Evolutionary conservation across 257 asterid genomes (phyloP).

Genomic region (Eustoma russellianum): DNA sequence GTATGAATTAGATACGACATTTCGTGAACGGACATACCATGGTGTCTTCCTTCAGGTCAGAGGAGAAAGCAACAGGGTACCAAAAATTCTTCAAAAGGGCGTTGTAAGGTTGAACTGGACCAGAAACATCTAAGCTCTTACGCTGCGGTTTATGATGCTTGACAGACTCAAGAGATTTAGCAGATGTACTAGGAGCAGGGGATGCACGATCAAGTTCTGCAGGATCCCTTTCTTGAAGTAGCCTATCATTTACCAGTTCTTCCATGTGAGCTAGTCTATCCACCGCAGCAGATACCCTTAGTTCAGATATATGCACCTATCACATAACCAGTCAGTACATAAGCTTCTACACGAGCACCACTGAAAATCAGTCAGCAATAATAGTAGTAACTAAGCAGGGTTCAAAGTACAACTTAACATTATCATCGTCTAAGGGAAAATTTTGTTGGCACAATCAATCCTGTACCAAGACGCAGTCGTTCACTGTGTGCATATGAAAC

Average conservation of each 20-base stretch:
- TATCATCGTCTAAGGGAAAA: too few relatives aligned
- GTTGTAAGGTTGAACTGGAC: slow-evolving; percentile 72
- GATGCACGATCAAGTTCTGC: slow-evolving; percentile 24
- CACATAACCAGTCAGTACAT: slow-evolving; percentile 1
- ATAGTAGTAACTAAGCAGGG: too few relatives aligned
- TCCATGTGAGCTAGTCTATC: slow-evolving; percentile 94
- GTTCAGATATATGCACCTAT: slow-evolving; percentile 93
- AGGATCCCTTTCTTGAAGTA: slow-evolving; percentile 44
- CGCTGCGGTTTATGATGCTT: slow-evolving; percentile 26
- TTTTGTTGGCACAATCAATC: too few relatives aligned
- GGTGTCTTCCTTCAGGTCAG: slow-evolving; percentile 73
- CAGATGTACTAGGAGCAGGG: slow-evolving; percentile 48
- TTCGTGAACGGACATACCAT: slow-evolving; percentile 46
- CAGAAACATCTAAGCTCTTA: slow-evolving; percentile 66
- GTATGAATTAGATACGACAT: too few relatives aligned
- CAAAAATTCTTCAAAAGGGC: slow-evolving; percentile 68
- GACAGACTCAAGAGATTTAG: slow-evolving; percentile 19
- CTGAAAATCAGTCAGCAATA: too few relatives aligned
- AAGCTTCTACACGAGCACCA: too few relatives aligned
- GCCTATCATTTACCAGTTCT: slow-evolving; percentile 66
- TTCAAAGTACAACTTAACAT: too few relatives aligned
- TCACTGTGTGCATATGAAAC: too few relatives aligned
- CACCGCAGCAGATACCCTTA: slow-evolving; percentile 75
- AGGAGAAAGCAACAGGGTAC: slow-evolving; percentile 92
- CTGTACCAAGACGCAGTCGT: too few relatives aligned